phyloP scores from a whole-genome alignment of 2,329 filamentous ascomycete species.

The Sporothrix protearum region DNA sequence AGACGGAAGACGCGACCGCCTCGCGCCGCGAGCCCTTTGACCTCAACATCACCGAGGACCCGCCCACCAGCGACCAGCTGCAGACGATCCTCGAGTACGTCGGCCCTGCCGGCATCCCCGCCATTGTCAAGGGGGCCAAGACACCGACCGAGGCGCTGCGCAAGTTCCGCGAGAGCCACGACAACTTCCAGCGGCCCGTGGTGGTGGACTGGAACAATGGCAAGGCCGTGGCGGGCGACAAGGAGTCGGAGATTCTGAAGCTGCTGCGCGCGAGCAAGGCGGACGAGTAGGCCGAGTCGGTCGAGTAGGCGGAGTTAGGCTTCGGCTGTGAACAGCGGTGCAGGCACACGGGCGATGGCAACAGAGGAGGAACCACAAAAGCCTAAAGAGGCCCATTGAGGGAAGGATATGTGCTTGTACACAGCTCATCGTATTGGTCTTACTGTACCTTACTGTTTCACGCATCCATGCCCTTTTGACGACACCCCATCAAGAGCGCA shows the following conservation, averaged over 20 bases:
- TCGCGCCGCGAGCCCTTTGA: constrained; percentile 67
- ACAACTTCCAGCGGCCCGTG: constrained; percentile 70
- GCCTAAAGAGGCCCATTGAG: not conserved
- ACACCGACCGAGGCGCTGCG: constrained; percentile 74
- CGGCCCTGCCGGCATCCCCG: constrained; percentile 56
- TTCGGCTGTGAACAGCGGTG: not conserved
- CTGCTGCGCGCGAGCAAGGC: constrained; percentile 55
- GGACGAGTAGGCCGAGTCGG: too few relatives aligned
- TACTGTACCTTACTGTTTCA: not conserved
- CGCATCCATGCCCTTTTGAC: not conserved
- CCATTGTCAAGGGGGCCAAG: constrained; percentile 69
- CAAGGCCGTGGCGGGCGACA: constrained; percentile 70
- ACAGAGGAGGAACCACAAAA: not conserved
- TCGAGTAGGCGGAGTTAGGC: too few relatives aligned
- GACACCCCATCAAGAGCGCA: not conserved
- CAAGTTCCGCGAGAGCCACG: constrained; percentile 66
- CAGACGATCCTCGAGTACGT: constrained; percentile 46
- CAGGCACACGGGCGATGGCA: not conserved
- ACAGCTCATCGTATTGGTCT: not conserved
- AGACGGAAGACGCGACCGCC: constrained; percentile 47
- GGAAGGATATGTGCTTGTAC: not conserved
- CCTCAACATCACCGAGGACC: constrained; percentile 50
- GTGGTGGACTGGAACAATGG: constrained; percentile 95
- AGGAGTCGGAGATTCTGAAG: constrained; percentile 85
- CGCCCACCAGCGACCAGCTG: constrained; percentile 58